Base-by-base conservation (phyloP, 2,329 filamentous ascomycete species). In the Didymella exigua region DNA sequence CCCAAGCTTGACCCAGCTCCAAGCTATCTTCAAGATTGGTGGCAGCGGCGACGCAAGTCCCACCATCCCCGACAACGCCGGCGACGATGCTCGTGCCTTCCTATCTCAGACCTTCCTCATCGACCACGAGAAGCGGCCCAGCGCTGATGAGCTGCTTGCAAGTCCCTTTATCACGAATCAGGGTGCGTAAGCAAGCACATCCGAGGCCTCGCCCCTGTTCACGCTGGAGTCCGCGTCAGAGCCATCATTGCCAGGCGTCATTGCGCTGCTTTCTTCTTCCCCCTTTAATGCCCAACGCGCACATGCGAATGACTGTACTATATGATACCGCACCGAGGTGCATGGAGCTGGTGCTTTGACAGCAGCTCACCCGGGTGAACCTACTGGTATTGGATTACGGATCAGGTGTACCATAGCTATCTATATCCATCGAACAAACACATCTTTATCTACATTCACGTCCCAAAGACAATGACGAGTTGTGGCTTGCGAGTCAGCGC, bases 21-120 rank as follows among this genome's bases (percentile, higher is more conserved):
- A 99, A 75, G 95, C 95, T 56, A 97, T 99, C 70, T 99, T 99
- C 82, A 96, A 96, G 79, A 98, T 99, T 73, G 79, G 79, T 29
- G 93, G 93, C 33, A 92, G 89, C 61, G 88, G 89, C 63, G 89
- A 91, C 75, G 91, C 92, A 21, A 87, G 90, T 38, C 95, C 95
- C 0, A 93, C 91, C 14, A 89, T 96, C 50, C 95, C 95, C 0
- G 91, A 96, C 11, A 85, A 88, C 65, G 91, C 92, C 11, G 95
- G 91, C 67, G 84, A 87, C 30, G 93, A 96, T 64, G 93, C 92
- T 4, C 85, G 88, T 74, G 84, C 83, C 38, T 99, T 99, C 79
- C 79, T 99, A 61, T 83, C 84, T 51, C 87, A 90, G 78, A 97
- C 95, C 0, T 99, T 99, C 78, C 92, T 98, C 80, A 88, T 97